Evolutionary conservation across 306 rosid species (phyloP).

Genomic region (Neltuma alba): DNA sequence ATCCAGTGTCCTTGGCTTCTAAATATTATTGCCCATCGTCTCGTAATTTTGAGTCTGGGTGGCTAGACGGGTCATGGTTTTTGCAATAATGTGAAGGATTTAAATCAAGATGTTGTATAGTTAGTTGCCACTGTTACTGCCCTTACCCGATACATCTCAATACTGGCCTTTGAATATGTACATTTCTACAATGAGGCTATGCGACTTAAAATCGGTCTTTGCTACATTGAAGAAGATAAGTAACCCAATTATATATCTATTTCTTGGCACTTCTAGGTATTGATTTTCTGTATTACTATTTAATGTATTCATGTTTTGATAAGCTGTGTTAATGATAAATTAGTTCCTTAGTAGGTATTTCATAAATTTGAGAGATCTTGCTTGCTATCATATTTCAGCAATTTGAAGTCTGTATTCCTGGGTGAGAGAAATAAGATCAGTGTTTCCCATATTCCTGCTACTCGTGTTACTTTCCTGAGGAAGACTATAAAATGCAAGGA

Average conservation of each 20-base stretch:
- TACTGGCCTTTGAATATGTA: not conserved
- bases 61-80: not conserved
- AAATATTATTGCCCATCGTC: not conserved
- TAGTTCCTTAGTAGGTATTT: constrained; percentile 8
- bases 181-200: not conserved
- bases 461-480: constrained; percentile 50
- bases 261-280: not conserved
- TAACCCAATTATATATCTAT: not conserved
- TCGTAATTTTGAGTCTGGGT: not conserved
- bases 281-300: constrained; percentile 12
- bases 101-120: not conserved
- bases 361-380: constrained; percentile 30
- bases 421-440: constrained; percentile 60
- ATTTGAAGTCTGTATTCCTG: constrained; percentile 65
- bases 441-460: constrained; percentile 46
- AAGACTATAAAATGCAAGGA: constrained; percentile 81
- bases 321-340: constrained; percentile 14
- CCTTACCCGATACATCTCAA: not conserved
- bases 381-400: constrained; percentile 60
- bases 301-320: constrained; percentile 10
- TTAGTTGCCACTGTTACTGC: not conserved
- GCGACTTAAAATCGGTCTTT: not conserved
- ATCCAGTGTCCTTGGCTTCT: not conserved
- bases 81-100: not conserved
- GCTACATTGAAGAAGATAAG: not conserved